Conservation (phyloP, 2,329 filamentous ascomycete genomes). For the Paramyrothecium roridum region DNA sequence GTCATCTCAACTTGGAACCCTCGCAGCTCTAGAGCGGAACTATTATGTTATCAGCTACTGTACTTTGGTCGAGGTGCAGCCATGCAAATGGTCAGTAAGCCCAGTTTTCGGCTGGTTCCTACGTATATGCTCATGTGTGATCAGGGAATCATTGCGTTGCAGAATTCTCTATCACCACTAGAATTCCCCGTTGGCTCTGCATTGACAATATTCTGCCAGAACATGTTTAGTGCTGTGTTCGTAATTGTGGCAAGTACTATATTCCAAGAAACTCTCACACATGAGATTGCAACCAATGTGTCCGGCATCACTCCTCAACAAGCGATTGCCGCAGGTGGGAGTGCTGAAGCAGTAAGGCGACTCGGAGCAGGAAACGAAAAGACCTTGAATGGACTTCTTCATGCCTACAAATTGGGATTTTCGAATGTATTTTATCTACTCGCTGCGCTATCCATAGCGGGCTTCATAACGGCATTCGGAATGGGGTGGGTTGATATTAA, state of each 20-base stretch:
- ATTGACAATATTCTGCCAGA: constrained; percentile 3
- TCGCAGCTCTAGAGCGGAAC: not conserved
- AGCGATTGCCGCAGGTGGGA: constrained; percentile 13
- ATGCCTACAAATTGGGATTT: constrained; percentile 8
- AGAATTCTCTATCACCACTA: not conserved
- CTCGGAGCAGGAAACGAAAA: constrained; percentile 5
- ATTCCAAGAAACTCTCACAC: constrained; percentile 3
- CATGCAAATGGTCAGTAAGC: constrained; percentile 1
- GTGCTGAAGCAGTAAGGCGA: constrained; percentile 9
- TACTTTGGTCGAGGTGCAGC: constrained; percentile 2
- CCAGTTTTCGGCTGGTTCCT: not conserved
- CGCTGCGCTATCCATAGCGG: constrained; percentile 3
- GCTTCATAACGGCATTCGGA: constrained; percentile 8
- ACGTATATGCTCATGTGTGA: too few relatives aligned
- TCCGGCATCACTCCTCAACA: constrained; percentile 5
- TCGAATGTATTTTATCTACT: constrained; percentile 9
- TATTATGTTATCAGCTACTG: constrained; percentile 3
- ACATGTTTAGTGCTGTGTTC: constrained; percentile 1
- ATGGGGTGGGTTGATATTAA: constrained; percentile 15
- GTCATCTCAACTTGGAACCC: constrained; percentile 4
- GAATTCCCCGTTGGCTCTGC: not conserved
- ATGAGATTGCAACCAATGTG: constrained; percentile 5
- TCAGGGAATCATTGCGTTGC: constrained; percentile 5
- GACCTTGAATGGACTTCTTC: constrained; percentile 4
- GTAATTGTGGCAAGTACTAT: constrained; percentile 3